Base-by-base conservation (phyloP, 2,329 filamentous ascomycete genomes). In the Monilinia laxa region DNA sequence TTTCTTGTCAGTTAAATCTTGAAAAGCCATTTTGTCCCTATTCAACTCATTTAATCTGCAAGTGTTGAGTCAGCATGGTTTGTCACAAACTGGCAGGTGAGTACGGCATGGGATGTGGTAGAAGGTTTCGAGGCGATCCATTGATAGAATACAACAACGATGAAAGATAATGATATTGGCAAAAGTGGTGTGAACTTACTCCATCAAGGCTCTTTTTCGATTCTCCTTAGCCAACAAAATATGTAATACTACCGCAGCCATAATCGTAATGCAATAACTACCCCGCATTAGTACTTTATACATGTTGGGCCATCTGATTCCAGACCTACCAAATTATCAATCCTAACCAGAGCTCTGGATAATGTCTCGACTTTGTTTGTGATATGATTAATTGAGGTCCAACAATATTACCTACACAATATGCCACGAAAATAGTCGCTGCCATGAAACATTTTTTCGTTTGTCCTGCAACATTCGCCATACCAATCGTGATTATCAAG, bases 361-460 rank as follows among this genome's bases (percentile, higher is more conserved):
- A 92, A 76, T 92, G 90, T 58, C 83, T 75, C 0, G 75, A 77
- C 70, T 88, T 88, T 0, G 86, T 88, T 76, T 89, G 80, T n/a
- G 83, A 87, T 71, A 85, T 85, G 52, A 92, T 84, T 51, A 92
- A 80, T 77, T 90, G 88, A 4, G 90, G 90, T 0, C 90, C 90
- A 31, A 92, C 86, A 62, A 93, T 92, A 71, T 92, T 92, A 1
- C 90, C 85, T 9, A 92, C 86, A 65, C 88, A 90, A 73, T 92
- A 92, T 0, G 88, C 89, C 0, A 91, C 88, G 69, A 92, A 93
- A 1, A 91, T 88, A 0, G 87, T 87, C 0, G 87, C 87, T 0
- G 90, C 88, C 82, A 90, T 91, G 72, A 90, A 87, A 70, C 87
- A 90, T 80, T 92, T 92, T 79, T 93, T 93, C 0, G 90, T 92